A percentile compares a stretch with the other conserved stretches of the same genome.
Evolutionary conservation across 2,329 filamentous ascomycete genomes (phyloP).

Genomic region (Fusarium pseudonygamai): DNA sequence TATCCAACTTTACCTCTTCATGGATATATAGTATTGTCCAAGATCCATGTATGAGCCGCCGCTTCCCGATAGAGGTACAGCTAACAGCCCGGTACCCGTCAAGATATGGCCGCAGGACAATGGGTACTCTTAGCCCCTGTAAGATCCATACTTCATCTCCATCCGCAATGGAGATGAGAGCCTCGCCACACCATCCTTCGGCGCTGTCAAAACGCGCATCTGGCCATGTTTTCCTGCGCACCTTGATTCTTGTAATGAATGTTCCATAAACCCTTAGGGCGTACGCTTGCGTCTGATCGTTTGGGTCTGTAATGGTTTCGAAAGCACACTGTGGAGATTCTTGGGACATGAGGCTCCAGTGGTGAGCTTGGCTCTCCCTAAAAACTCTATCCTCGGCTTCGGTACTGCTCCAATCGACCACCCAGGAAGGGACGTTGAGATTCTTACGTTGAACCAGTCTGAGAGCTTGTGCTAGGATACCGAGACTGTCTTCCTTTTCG

Average conservation of each 20-base stretch:
- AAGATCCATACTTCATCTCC: neutral
- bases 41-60: too few relatives aligned
- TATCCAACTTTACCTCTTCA: fast-evolving
- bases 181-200: neutral
- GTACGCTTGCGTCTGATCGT: fast-evolving
- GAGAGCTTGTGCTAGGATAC: fast-evolving
- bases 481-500: fast-evolving
- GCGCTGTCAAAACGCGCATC: fast-evolving
- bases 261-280: neutral
- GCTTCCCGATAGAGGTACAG: fast-evolving
- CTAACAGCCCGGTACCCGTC: neutral
- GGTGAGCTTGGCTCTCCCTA: fast-evolving
- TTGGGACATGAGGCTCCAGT: neutral
- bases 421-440: neutral
- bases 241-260: too few relatives aligned
- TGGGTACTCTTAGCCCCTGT: fast-evolving
- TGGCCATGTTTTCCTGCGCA: neutral
- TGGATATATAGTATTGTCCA: too few relatives aligned
- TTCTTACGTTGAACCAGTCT: fast-evolving
- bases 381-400: neutral
- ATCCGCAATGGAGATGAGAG: fast-evolving
- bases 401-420: fast-evolving
- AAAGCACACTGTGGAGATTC: fast-evolving
- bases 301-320: fast-evolving
- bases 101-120: fast-evolving